Evolutionary conservation across 495 filamentous ascomycete genomes (phyloP).

Genomic region (Aspergillus leporis): DNA sequence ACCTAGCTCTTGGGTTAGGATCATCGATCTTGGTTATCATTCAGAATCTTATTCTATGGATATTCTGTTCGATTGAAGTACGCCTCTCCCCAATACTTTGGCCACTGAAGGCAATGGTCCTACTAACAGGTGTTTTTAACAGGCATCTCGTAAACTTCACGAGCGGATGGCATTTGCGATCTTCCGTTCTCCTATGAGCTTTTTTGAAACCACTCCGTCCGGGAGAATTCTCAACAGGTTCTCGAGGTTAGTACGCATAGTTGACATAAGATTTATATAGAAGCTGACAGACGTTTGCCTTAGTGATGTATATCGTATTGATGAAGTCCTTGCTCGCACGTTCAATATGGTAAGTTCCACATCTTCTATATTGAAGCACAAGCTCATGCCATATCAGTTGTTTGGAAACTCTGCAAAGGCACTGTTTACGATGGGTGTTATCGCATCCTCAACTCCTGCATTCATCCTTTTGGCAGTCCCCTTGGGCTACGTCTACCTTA

Average conservation of each 20-base stretch:
- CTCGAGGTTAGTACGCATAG: slow-evolving; percentile 62
- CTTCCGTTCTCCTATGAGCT: slow-evolving; percentile 97
- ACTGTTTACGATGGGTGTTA: slow-evolving; percentile 82
- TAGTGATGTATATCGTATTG: slow-evolving; percentile 92
- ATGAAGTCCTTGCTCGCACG: slow-evolving; percentile 89
- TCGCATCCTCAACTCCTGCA: slow-evolving; percentile 75
- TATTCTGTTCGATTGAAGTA: slow-evolving; percentile 98
- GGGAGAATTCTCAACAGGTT: slow-evolving; percentile 96
- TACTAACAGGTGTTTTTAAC: slow-evolving; percentile 30
- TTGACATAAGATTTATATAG: neutral
- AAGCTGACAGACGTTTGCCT: neutral
- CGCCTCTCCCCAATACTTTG: slow-evolving; percentile 24
- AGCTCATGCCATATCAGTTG: slow-evolving; percentile 53
- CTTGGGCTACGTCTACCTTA: slow-evolving; percentile 78
- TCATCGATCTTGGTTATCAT: slow-evolving; percentile 80
- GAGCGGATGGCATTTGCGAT: slow-evolving; percentile 98
- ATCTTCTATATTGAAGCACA: slow-evolving; percentile 2
- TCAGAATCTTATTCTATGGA: slow-evolving; percentile 96
- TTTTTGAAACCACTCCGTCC: slow-evolving; percentile 98
- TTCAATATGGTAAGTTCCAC: slow-evolving; percentile 70
- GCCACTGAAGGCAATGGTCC: neutral
- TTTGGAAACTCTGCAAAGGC: slow-evolving; percentile 88
- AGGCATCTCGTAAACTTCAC: slow-evolving; percentile 91
- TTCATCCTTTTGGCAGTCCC: slow-evolving; percentile 83
- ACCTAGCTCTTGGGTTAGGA: slow-evolving; percentile 92